These are phyloP conservation scores for Spizellomyces sp. DNA, from an alignment of 192 early-diverging fungal genomes.

Conservation along the genomic window DNA sequence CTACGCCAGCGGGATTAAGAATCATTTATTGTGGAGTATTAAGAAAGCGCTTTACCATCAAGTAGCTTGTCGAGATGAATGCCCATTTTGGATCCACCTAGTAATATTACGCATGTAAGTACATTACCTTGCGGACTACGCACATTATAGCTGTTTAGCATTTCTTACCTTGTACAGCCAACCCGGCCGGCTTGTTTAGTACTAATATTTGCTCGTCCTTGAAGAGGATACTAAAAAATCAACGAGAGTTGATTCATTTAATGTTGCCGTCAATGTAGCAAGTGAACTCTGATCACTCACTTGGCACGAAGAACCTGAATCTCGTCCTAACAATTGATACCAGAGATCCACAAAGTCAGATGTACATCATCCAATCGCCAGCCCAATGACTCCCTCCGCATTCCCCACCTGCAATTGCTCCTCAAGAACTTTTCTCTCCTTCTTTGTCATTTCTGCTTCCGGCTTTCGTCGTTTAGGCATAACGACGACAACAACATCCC, in stretches of 20 bases:
- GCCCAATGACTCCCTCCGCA: background rate
- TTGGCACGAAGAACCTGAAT: conserved; percentile 3
- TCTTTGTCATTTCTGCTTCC: conserved; percentile 1
- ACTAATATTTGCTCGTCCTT: conserved; percentile 47
- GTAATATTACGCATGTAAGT: no score
- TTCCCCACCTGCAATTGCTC: background rate
- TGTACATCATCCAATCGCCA: no score
- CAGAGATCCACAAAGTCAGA: background rate
- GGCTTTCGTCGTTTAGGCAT: conserved; percentile 13
- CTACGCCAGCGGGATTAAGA: background rate
- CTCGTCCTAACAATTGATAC: conserved; percentile 8
- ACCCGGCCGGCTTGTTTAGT: conserved; percentile 46
- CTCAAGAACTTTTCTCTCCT: background rate
- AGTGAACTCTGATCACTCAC: conserved; percentile 1
- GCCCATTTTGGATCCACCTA: conserved; percentile 45
- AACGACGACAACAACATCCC: conserved; percentile 40
- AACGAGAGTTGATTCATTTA: background rate
- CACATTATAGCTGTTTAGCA: no score
- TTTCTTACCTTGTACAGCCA: conserved; percentile 39
- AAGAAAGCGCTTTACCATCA: conserved; percentile 1
- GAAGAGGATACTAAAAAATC: conserved; percentile 38
- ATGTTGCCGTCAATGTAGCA: background rate
- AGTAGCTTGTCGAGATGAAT: conserved; percentile 39
- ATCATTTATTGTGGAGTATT: background rate
- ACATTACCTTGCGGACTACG: no score